Evolutionary conservation across 2,329 filamentous ascomycete species (phyloP), one percentile per base, ranked within the genome.

Genomic region (Botrytis medusae): DNA sequence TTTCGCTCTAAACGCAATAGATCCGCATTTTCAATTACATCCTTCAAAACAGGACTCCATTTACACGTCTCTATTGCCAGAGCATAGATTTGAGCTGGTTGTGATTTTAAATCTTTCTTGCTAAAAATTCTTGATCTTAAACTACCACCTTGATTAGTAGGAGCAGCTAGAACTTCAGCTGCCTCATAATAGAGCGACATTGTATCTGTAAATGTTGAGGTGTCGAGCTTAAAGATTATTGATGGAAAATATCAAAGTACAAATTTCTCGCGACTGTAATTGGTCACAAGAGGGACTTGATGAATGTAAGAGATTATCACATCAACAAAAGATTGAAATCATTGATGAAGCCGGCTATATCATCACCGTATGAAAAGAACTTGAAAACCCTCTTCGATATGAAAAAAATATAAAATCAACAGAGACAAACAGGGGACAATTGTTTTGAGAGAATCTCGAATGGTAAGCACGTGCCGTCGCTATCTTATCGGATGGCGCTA

Each of bases 121-220:
- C 86, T 86, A 82, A 96, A 98, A 62, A 98, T 89, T 51, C 93
- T 87, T 12, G 94, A 93, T 82, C 97, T 97, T 76, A 98, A 87
- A 40, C 93, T 97, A 29, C 93, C 94, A n/a, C 92, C 91, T 4
- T 86, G 84, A n/a, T 88, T 87, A 1, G 88, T 84, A 4, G 90
- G 84, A 10, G 87, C 87, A 6, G 88, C 87, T 72, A 99, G 84
- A 51, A 98, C 85, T 22, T 90, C 87, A 6, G 92, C 94, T 10
- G 95, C 92, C 84, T 98, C 96, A 81, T 97, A 92, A 82, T 99
- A 99, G 73, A 99, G 91, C 65, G 95, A 97, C 95, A 98, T 98
- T 54, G 63, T 72, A 71, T 60, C 18, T 44, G 48, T 48, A 7
- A 68, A 68, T 44, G 34, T n/a, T 42, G 44, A 60, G 51, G 14